phyloP scores from a whole-genome alignment of 345 rosid genomes.

The Erucastrum elatum region DNA sequence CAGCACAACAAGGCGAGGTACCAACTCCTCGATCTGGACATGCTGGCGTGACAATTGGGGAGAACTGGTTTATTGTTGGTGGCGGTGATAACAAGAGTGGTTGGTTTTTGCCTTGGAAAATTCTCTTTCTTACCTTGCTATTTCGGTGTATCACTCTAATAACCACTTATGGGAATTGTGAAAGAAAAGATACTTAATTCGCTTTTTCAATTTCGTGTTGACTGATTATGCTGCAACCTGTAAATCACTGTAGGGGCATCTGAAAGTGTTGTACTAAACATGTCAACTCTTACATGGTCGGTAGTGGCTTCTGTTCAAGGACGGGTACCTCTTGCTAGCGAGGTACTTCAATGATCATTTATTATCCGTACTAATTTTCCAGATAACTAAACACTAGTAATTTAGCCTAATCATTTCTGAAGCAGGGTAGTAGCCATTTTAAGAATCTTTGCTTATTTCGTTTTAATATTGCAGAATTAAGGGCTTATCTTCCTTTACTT shows the following conservation, averaged over 20 bases:
- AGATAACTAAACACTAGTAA: background rate
- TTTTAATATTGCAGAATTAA: constrained; percentile 10
- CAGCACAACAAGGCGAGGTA: constrained; percentile 85
- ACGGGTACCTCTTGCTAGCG: constrained; percentile 93
- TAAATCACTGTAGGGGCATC: constrained; percentile 69
- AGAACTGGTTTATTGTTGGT: constrained; percentile 99
- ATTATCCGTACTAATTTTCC: background rate
- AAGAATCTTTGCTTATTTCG: constrained; percentile 7
- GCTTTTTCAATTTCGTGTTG: background rate
- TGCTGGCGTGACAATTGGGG: constrained; percentile 95
- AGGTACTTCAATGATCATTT: constrained; percentile 53
- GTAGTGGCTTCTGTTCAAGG: constrained; percentile 84
- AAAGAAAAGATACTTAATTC: no score
- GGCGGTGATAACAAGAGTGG: constrained; percentile 98
- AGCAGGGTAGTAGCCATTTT: background rate
- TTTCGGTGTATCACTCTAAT: background rate
- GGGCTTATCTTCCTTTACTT: background rate
- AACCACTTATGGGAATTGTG: background rate
- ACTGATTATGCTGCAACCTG: background rate
- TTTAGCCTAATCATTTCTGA: constrained; percentile 13
- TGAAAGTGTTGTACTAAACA: constrained; percentile 89
- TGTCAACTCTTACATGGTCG: constrained; percentile 96
- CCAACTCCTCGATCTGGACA: constrained; percentile 97
- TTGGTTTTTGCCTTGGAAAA: no score
- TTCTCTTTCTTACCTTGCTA: background rate